phyloP scores from a whole-genome alignment of 352 stramenopile genomes.

The Aphanomyces euteiches region DNA sequence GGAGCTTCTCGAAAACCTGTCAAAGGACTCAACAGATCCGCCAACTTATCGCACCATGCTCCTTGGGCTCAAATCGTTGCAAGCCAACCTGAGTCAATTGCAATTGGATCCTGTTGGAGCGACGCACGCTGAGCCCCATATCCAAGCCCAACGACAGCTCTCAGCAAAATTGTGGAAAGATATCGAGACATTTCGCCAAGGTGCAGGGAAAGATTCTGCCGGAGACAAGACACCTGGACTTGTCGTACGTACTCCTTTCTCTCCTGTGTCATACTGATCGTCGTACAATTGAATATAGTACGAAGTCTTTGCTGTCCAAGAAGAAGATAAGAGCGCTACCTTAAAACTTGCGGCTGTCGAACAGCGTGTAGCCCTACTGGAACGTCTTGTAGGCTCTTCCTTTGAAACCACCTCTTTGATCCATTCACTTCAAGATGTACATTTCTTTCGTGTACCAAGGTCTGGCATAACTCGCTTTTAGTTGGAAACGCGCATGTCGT shows the following conservation, averaged over 20 bases:
- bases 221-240: background rate
- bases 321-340: slow-evolving; percentile 26
- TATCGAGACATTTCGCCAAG: slow-evolving; percentile 14
- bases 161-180: slow-evolving; percentile 27
- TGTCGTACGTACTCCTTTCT: slow-evolving; percentile 8
- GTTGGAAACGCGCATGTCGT: slow-evolving; percentile 59
- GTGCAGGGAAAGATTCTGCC: background rate
- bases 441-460: background rate
- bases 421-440: slow-evolving; percentile 14
- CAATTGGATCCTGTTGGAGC: background rate
- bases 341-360: slow-evolving; percentile 27
- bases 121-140: background rate
- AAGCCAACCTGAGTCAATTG: slow-evolving; percentile 28
- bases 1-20: slow-evolving; percentile 13
- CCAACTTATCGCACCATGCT: slow-evolving; percentile 27
- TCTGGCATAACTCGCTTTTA: background rate
- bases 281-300: slow-evolving; percentile 10
- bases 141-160: slow-evolving; percentile 29
- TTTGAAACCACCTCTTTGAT: background rate
- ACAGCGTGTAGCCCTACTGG: slow-evolving; percentile 20
- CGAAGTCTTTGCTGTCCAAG: slow-evolving; percentile 25
- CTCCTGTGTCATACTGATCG: background rate
- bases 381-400: background rate
- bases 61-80: slow-evolving; percentile 16
- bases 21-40: background rate